Evolutionary conservation across 192 early-diverging fungal genomes (phyloP).

Genomic region (Coemansia javaensis): DNA sequence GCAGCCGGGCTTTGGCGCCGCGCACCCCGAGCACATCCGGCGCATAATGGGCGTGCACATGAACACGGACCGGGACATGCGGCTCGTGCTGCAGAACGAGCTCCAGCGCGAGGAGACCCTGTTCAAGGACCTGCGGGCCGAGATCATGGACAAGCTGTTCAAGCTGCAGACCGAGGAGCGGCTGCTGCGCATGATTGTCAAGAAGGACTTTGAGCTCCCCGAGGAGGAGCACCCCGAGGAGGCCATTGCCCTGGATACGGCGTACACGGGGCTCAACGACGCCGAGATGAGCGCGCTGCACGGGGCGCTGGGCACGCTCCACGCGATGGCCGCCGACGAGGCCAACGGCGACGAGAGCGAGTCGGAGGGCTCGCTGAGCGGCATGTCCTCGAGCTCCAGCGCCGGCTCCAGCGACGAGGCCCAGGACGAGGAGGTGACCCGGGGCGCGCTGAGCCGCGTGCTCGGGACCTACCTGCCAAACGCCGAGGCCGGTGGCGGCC

Average conservation of each 20-base stretch:
- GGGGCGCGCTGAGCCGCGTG: constrained; percentile 36
- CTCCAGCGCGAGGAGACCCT: constrained; percentile 35
- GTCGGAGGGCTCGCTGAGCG: constrained; percentile 31
- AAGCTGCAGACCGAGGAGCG: constrained; percentile 44
- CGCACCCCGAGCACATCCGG: constrained; percentile 21
- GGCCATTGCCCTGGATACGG: background rate
- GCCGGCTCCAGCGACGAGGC: constrained; percentile 42
- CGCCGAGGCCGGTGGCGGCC: too few species aligned
- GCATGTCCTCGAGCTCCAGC: constrained; percentile 35
- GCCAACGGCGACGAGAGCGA: constrained; percentile 7
- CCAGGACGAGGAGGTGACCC: constrained; percentile 40
- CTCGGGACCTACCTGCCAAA: constrained; percentile 23
- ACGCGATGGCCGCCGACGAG: constrained; percentile 2
- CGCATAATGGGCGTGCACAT: constrained; percentile 6
- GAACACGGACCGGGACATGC: constrained; percentile 28
- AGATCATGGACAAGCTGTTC: constrained; percentile 40
- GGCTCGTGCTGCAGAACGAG: constrained; percentile 42
- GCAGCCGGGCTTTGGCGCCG: constrained; percentile 1
- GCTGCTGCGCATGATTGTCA: constrained; percentile 42
- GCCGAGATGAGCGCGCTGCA: background rate
- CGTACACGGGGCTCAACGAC: constrained; percentile 7
- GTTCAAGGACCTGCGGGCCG: constrained; percentile 37
- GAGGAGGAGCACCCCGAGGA: constrained; percentile 12
- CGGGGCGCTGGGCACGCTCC: background rate
- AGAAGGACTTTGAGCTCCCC: constrained; percentile 34